A percentile compares a stretch with the other conserved stretches of the same genome.
Evolutionary conservation across 2,329 filamentous ascomycete genomes (phyloP).

Genomic region (Fusarium proliferatum): DNA sequence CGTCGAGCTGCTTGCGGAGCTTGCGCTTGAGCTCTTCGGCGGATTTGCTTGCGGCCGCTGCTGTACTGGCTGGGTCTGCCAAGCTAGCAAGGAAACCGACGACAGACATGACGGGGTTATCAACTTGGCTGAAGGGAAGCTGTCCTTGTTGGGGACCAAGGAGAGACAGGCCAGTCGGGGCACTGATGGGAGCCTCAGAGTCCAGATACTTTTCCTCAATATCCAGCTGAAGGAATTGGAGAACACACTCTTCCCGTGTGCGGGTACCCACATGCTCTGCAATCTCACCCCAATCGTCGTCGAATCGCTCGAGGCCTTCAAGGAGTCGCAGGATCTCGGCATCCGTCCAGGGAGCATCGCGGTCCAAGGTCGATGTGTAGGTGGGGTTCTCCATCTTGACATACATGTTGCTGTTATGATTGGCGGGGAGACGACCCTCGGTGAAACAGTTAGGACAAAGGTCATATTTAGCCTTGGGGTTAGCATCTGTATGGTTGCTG

Average conservation of each 20-base stretch:
- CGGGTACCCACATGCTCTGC: constrained; percentile 92
- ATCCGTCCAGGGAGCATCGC: constrained; percentile 91
- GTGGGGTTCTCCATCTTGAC: constrained; percentile 89
- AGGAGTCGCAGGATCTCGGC: constrained; percentile 88
- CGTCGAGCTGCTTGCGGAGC: constrained; percentile 81
- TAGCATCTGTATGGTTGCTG: constrained; percentile 66
- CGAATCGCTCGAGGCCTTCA: constrained; percentile 90
- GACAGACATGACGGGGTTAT: constrained; percentile 97
- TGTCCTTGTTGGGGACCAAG: constrained; percentile 80
- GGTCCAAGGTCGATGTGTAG: constrained; percentile 81
- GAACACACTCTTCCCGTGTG: constrained; percentile 93
- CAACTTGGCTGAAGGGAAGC: constrained; percentile 88
- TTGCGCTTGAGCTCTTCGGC: constrained; percentile 86
- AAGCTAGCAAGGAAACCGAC: constrained; percentile 93
- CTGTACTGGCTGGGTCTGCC: constrained; percentile 88
- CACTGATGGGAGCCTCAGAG: constrained; percentile 67
- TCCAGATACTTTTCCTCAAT: constrained; percentile 98
- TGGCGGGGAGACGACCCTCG: constrained; percentile 83
- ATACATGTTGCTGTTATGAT: constrained; percentile 83
- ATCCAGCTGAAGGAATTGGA: constrained; percentile 95
- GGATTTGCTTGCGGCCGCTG: constrained; percentile 88
- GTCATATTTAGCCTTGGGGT: constrained; percentile 80
- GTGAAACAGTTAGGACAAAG: constrained; percentile 92
- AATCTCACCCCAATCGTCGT: constrained; percentile 95
- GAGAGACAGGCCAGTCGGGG: constrained; percentile 69